These are phyloP conservation scores for Chlorencoelia australis DNA, from an alignment of 2,329 filamentous ascomycete genomes.

Conservation along the genomic window DNA sequence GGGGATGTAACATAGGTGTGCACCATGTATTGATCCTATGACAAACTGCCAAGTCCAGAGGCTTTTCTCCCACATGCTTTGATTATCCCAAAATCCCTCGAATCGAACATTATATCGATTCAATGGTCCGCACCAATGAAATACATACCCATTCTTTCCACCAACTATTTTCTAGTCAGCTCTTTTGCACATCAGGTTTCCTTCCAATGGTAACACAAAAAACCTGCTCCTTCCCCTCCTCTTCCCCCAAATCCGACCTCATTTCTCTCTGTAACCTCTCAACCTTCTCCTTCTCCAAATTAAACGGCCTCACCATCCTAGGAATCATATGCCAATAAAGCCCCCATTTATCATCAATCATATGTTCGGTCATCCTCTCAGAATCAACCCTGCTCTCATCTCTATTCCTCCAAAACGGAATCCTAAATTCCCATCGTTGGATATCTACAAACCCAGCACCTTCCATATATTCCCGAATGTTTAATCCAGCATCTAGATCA, in stretches of 20 bases:
- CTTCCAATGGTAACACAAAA: slow-evolving; percentile 1
- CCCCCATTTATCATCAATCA: not conserved
- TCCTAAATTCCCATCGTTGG: not conserved
- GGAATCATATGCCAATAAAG: slow-evolving; percentile 1
- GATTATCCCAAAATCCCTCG: too few species aligned
- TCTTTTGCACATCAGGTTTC: not conserved
- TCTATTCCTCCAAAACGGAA: not conserved
- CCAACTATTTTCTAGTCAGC: too few species aligned
- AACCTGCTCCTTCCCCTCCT: not conserved
- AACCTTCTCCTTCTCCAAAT: not conserved
- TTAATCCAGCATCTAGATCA: not conserved
- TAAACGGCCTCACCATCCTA: not conserved
- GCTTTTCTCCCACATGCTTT: too few species aligned
- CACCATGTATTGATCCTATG: too few species aligned
- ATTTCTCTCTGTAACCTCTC: not conserved
- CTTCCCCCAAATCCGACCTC: not conserved
- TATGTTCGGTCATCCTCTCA: not conserved
- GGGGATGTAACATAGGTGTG: too few species aligned
- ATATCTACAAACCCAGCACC: slow-evolving; percentile 1
- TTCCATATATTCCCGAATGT: not conserved
- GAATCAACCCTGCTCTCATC: not conserved
- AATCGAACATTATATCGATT: too few species aligned
- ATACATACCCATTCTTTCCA: too few species aligned
- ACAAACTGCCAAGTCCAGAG: too few species aligned
- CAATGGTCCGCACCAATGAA: too few species aligned